Percentiles rank a stretch among this genome's conserved stretches.
These are phyloP conservation scores for Ceratobasidium sp. DNA, from an alignment of 1,284 basidiomycete species.

Conservation along the genomic window DNA sequence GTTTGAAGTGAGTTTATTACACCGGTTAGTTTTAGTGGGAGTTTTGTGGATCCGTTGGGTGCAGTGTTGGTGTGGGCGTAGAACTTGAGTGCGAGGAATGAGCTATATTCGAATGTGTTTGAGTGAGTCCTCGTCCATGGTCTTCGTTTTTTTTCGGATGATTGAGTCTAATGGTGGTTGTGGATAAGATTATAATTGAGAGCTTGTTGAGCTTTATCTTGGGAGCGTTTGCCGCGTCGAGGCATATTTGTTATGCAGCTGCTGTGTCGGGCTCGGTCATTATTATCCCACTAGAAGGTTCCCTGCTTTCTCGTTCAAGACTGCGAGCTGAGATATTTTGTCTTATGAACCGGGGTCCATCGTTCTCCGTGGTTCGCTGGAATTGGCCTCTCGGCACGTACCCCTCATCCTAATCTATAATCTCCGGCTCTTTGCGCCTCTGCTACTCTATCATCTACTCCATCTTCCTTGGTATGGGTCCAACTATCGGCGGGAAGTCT, in stretches of 20 bases:
- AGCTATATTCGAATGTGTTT: constrained; percentile 88
- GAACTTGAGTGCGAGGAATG: constrained; percentile 78
- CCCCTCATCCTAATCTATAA: no score
- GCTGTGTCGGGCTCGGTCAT: constrained; percentile 89
- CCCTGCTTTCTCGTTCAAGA: background rate
- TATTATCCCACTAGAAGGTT: constrained; percentile 82
- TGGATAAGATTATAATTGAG: constrained; percentile 77
- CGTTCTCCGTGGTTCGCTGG: constrained; percentile 84
- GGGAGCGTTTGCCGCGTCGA: constrained; percentile 79
- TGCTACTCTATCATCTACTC: constrained; percentile 83
- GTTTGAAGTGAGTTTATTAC: constrained; percentile 87
- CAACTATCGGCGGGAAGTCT: constrained; percentile 82
- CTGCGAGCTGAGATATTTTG: no score
- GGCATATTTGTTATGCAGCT: constrained; percentile 86
- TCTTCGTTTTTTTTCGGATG: constrained; percentile 14
- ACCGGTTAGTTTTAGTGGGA: constrained; percentile 77
- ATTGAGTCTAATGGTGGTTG: background rate
- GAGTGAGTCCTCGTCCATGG: constrained; percentile 66
- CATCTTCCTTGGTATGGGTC: constrained; percentile 86
- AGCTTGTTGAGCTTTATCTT: constrained; percentile 85
- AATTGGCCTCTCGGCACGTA: constrained; percentile 81
- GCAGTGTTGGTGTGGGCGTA: constrained; percentile 83
- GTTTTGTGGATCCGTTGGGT: constrained; percentile 89
- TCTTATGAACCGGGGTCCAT: constrained; percentile 70
- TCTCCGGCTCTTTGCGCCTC: constrained; percentile 85